Percentiles rank a stretch among this genome's conserved stretches.
phyloP scores from a whole-genome alignment of 108 stramenopile species.

The Mayamaea pseudoterrestris region DNA sequence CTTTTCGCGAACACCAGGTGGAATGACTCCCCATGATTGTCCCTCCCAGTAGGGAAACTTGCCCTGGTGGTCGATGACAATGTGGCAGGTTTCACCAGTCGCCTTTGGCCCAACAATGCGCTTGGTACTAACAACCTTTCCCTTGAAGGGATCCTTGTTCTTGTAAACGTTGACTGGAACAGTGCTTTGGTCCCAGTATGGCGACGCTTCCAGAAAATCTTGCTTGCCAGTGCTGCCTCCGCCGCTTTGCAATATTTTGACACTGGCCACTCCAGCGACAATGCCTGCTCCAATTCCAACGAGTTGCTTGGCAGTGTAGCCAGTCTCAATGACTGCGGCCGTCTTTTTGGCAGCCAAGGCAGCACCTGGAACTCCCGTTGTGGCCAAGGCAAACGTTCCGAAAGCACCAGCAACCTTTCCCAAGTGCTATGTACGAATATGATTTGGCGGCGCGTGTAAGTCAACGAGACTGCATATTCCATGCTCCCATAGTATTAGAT shows the following conservation, averaged over 20 bases:
- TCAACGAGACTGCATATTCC: background rate
- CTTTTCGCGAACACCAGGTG: constrained; percentile 87
- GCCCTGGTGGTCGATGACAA: constrained; percentile 96
- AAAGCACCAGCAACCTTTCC: constrained; percentile 56
- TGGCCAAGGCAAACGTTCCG: constrained; percentile 48
- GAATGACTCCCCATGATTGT: constrained; percentile 96
- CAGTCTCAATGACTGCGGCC: constrained; percentile 48
- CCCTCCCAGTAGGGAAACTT: constrained; percentile 98
- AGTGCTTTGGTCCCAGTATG: constrained; percentile 87
- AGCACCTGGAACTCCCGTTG: constrained; percentile 46
- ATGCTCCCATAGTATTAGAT: too few species aligned
- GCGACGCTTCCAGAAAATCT: constrained; percentile 93
- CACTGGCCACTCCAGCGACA: constrained; percentile 22
- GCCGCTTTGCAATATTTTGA: background rate
- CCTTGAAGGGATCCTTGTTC: constrained; percentile 94
- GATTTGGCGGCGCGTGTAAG: background rate
- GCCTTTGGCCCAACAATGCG: constrained; percentile 95
- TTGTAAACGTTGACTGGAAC: constrained; percentile 92
- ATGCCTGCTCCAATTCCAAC: constrained; percentile 48
- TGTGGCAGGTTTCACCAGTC: constrained; percentile 96
- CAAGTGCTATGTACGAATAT: constrained; percentile 17
- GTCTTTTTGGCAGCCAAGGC: constrained; percentile 54
- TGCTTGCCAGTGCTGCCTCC: constrained; percentile 58
- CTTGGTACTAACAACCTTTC: constrained; percentile 94
- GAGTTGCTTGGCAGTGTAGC: constrained; percentile 50